Evolutionary conservation across 192 early-diverging fungal species (phyloP), one percentile per base, ranked within the genome.

Genomic region (Bifiguratus adelaidae): DNA sequence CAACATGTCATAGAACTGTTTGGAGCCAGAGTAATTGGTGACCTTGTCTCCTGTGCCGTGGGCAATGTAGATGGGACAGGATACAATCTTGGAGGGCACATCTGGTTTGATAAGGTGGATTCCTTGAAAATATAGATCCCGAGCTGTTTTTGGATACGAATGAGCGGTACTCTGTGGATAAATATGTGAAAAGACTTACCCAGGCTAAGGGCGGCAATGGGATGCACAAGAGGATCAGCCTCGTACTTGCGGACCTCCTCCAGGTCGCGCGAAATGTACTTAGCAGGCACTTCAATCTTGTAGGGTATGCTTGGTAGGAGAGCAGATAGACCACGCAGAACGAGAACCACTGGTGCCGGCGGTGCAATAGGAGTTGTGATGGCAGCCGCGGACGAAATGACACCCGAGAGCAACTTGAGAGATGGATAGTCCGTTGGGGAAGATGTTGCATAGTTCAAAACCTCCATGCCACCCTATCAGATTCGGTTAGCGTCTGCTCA

Each of bases 301-400:
- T 74, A 68, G 11, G 55, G 37, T 8, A 78, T 43, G 2, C 69
- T 67, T 4, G 69, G 64, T 8, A 76, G 15, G 9, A 82, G 18
- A 15, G 44, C 54, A 16, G 64, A 47, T 25, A 67, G 56, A 0
- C 48, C n/a, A 7, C 67, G 55, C 8, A 58, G 47, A 7, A 67
- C 25, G 0, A 22, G 42, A 24, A 76, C 41, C 5, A 64, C 52
- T 6, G 70, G 53, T n/a, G 52, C 41, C 33, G 50, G 34, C 23
- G 58, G 52, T 9, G 50, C 45, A 1, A 60, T 44, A n/a, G 61
- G 47, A 3, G 30, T 22, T 0, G 48, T 44, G 11, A 75, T 54
- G 16, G 67, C 30, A 11, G 68, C 66, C n/a, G 76, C 67, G 3
- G 76, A 84, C 1, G 76, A 58, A 52, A 82, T 76, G n/a, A 71